A percentile compares a stretch with the other conserved stretches of the same genome.
Evolutionary conservation across 129 eudicot species (phyloP).

Genomic region (Saposhnikovia divaricata): DNA sequence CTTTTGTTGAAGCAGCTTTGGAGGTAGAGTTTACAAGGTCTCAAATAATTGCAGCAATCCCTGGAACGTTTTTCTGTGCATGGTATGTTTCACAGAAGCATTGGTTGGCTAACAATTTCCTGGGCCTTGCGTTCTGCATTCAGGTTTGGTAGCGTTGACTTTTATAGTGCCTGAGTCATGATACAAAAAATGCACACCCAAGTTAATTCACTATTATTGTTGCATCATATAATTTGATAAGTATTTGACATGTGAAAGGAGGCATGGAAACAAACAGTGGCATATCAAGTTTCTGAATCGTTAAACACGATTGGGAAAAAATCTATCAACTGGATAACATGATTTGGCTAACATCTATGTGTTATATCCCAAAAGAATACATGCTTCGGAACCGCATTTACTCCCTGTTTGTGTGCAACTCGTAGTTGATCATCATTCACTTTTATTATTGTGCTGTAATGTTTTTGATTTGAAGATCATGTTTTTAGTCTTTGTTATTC

Average conservation of each 20-base stretch:
- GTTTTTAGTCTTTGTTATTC: background rate
- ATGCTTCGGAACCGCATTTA: background rate
- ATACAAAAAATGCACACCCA: background rate
- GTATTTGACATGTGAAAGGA: background rate
- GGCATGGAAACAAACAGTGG: background rate
- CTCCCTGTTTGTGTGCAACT: background rate
- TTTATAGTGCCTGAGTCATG: background rate
- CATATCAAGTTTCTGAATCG: background rate
- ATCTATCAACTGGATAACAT: background rate
- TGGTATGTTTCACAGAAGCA: slow-evolving; percentile 99
- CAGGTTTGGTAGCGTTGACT: slow-evolving; percentile 46
- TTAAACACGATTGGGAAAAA: background rate
- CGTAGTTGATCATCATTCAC: background rate
- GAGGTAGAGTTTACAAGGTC: slow-evolving; percentile 94
- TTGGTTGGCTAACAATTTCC: slow-evolving; percentile 91
- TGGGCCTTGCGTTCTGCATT: slow-evolving; percentile 97
- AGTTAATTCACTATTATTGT: background rate
- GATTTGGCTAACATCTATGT: background rate
- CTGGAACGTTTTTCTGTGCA: slow-evolving; percentile 90
- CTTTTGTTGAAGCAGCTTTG: slow-evolving; percentile 46
- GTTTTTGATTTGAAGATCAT: background rate
- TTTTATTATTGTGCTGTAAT: background rate
- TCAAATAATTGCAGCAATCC: slow-evolving; percentile 86
- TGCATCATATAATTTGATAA: background rate
- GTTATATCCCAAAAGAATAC: background rate